Percentiles rank a stretch among this genome's conserved stretches.
phyloP scores from a whole-genome alignment of 352 stramenopile species.

The Peronospora tabacina region DNA sequence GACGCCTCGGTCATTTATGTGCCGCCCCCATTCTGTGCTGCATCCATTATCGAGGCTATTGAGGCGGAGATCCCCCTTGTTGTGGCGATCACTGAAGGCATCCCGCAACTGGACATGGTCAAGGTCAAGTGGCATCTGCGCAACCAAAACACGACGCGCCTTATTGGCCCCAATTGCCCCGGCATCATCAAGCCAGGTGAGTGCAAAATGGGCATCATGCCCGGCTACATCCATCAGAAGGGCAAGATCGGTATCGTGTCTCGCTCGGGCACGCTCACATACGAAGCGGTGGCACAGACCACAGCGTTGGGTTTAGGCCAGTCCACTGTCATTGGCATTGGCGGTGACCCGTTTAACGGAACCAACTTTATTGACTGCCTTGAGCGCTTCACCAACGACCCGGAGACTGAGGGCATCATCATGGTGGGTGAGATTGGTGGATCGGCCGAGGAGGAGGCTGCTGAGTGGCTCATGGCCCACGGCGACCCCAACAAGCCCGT shows the following conservation, averaged over 20 bases:
- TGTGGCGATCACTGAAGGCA: conserved; percentile 98
- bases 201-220: conserved; percentile 99
- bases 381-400: conserved; percentile 98
- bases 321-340: conserved; percentile 99
- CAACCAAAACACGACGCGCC: conserved; percentile 89
- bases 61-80: conserved; percentile 94
- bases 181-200: conserved; percentile 99
- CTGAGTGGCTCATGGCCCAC: conserved; percentile 96
- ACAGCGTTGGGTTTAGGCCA: conserved; percentile 94
- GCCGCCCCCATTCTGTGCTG: conserved; percentile 95
- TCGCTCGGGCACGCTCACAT: conserved; percentile 96
- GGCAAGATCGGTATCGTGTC: conserved; percentile 99
- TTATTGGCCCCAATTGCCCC: conserved; percentile 99
- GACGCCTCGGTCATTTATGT: conserved; percentile 99
- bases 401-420: conserved; percentile 98
- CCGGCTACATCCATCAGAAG: conserved; percentile 97
- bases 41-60: conserved; percentile 98
- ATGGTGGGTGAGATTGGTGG: conserved; percentile 99
- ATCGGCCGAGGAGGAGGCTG: conserved; percentile 96
- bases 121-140: conserved; percentile 94
- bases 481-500: conserved; percentile 98
- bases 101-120: conserved; percentile 99
- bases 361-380: conserved; percentile 99
- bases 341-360: conserved; percentile 99
- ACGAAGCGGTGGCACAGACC: conserved; percentile 98